phyloP scores from a whole-genome alignment of 2,329 filamentous ascomycete species.

The Cordyceps fumosorosea region DNA sequence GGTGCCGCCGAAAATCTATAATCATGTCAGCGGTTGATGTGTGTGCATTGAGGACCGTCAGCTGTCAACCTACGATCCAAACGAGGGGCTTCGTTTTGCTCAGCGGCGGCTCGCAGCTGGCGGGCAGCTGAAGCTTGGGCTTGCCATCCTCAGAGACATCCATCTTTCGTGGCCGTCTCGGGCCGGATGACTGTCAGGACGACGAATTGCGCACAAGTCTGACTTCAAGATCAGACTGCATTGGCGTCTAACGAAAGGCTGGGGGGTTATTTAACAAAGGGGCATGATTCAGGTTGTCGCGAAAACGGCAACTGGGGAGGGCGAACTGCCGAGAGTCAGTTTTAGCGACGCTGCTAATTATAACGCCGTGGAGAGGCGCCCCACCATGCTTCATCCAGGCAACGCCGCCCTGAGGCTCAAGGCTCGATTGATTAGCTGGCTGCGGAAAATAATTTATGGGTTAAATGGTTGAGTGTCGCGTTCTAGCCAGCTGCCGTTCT shows the following conservation, averaged over 20 bases:
- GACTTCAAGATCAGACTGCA: not conserved
- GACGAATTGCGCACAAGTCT: not conserved
- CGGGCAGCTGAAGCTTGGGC: constrained; percentile 55
- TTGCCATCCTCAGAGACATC: constrained; percentile 23
- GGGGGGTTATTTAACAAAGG: not conserved
- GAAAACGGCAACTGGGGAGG: not conserved
- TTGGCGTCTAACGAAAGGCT: not conserved
- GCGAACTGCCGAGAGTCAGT: constrained; percentile 3
- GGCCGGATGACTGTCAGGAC: not conserved
- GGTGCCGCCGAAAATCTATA: constrained; percentile 85
- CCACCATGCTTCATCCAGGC: not conserved
- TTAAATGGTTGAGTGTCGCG: not conserved
- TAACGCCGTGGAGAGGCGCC: not conserved
- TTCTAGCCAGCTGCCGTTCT: not conserved
- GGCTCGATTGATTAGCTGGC: not conserved
- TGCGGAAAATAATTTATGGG: not conserved
- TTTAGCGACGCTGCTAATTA: not conserved
- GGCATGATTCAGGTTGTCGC: constrained; percentile 3
- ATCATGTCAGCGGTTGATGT: constrained; percentile 2
- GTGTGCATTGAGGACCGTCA: not conserved
- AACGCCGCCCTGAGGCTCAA: not conserved
- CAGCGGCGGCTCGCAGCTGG: constrained; percentile 79
- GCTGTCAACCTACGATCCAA: constrained; percentile 69
- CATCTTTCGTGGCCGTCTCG: not conserved
- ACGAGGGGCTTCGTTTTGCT: constrained; percentile 67